Evolutionary conservation across 2,329 filamentous ascomycete genomes (phyloP).

Genomic region (Aspergillus sp.): DNA sequence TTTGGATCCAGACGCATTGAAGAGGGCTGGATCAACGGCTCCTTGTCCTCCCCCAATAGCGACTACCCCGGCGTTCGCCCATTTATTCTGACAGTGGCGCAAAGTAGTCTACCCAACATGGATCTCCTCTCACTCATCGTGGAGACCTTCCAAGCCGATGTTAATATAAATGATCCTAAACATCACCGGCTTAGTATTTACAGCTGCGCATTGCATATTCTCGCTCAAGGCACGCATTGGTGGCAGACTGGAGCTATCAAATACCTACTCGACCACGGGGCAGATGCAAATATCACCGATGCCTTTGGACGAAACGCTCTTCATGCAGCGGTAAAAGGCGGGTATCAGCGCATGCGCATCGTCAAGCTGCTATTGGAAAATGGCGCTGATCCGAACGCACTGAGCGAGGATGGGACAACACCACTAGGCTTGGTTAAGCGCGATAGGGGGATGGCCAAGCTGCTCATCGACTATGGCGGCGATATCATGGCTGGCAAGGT

Average conservation of each 20-base stretch:
- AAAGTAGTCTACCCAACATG: not conserved
- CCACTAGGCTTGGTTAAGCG: not conserved
- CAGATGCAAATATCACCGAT: not conserved
- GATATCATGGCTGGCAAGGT: not conserved
- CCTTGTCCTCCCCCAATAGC: not conserved
- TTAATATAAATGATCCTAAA: not conserved
- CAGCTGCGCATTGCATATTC: not conserved
- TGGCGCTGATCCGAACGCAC: not conserved
- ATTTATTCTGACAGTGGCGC: not conserved
- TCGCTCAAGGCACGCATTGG: slow-evolving; percentile 5
- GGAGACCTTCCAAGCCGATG: not conserved
- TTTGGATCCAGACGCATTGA: not conserved
- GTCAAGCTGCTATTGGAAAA: not conserved
- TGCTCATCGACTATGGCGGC: not conserved
- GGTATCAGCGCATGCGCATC: not conserved
- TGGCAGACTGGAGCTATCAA: not conserved
- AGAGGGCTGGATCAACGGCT: not conserved
- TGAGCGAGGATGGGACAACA: not conserved
- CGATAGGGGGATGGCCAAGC: not conserved
- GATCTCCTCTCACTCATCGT: not conserved
- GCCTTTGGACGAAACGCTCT: not conserved
- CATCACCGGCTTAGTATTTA: not conserved
- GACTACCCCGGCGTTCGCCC: not conserved
- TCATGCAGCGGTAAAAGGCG: not conserved
- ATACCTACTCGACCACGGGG: slow-evolving; percentile 1